A percentile compares a stretch with the other conserved stretches of the same genome.
These are phyloP conservation scores for Chlorencoelia australis DNA, from an alignment of 2,329 filamentous ascomycete genomes.

Conservation along the genomic window DNA sequence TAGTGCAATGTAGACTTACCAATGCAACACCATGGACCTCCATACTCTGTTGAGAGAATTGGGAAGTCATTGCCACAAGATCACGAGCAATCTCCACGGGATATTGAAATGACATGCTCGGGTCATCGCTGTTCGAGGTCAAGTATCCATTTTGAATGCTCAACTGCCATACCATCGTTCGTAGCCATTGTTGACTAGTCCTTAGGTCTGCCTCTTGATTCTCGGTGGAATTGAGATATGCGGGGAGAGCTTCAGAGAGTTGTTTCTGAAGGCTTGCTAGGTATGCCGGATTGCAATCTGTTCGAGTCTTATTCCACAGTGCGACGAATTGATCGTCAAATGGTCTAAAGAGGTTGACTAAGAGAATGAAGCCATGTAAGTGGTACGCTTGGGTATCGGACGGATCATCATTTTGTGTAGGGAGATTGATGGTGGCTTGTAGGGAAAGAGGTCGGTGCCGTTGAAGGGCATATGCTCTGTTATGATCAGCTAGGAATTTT, in stretches of 20 bases:
- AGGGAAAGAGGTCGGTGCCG: conserved; percentile 60
- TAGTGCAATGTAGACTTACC: conserved; percentile 36
- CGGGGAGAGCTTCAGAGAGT: conserved; percentile 43
- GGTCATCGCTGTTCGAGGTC: conserved; percentile 37
- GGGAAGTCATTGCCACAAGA: conserved; percentile 53
- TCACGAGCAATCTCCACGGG: conserved; percentile 54
- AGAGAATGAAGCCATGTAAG: conserved; percentile 45
- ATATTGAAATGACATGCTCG: conserved; percentile 51
- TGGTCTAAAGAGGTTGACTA: conserved; percentile 53
- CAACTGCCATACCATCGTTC: conserved; percentile 53
- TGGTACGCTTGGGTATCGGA: conserved; percentile 43
- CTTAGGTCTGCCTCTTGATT: conserved; percentile 44
- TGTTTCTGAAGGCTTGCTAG: conserved; percentile 52
- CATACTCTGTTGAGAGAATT: conserved; percentile 62
- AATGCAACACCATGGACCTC: conserved; percentile 66
- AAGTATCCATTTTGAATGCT: conserved; percentile 44
- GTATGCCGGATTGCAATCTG: conserved; percentile 46
- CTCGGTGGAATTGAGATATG: conserved; percentile 41
- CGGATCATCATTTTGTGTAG: conserved; percentile 50
- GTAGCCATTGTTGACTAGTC: conserved; percentile 55
- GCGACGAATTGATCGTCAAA: conserved; percentile 56
- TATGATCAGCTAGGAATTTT: conserved; percentile 7
- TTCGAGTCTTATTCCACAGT: conserved; percentile 56
- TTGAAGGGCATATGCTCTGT: conserved; percentile 59
- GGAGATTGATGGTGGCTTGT: conserved; percentile 57